Evolutionary conservation across 179 eudicot species (phyloP).

Genomic region (Carnegiea gigantea): DNA sequence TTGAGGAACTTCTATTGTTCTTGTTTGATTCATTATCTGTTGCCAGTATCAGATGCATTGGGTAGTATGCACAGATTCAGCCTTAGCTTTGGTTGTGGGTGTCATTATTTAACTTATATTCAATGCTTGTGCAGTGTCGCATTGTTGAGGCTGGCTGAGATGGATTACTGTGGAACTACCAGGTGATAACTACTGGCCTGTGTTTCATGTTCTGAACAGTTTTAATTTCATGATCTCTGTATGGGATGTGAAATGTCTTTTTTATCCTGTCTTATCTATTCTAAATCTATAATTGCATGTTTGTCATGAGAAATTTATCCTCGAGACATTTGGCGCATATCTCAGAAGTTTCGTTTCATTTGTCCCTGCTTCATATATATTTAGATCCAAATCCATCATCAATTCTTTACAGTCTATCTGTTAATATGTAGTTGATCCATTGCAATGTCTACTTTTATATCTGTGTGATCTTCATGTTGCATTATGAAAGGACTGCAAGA

Average conservation of each 20-base stretch:
- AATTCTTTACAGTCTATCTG: background rate
- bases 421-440: background rate
- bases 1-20: too few relatives aligned
- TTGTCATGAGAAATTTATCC: too few relatives aligned
- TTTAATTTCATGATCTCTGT: constrained; percentile 5
- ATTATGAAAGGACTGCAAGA: too few relatives aligned
- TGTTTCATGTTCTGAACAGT: background rate
- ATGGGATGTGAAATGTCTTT: background rate
- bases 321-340: background rate
- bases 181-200: constrained; percentile 46
- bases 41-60: too few relatives aligned
- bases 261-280: background rate
- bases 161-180: constrained; percentile 97
- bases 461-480: too few relatives aligned
- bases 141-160: constrained; percentile 71
- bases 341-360: background rate
- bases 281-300: background rate
- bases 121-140: constrained; percentile 67
- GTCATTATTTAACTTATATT: constrained; percentile 9
- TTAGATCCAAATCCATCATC: background rate
- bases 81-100: background rate
- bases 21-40: too few relatives aligned
- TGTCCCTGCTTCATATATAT: background rate
- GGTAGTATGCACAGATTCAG: too few relatives aligned
- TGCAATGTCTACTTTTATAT: background rate